phyloP scores from a whole-genome alignment of 2,329 filamentous ascomycete species.

The Aspergillus puulaauensis region DNA sequence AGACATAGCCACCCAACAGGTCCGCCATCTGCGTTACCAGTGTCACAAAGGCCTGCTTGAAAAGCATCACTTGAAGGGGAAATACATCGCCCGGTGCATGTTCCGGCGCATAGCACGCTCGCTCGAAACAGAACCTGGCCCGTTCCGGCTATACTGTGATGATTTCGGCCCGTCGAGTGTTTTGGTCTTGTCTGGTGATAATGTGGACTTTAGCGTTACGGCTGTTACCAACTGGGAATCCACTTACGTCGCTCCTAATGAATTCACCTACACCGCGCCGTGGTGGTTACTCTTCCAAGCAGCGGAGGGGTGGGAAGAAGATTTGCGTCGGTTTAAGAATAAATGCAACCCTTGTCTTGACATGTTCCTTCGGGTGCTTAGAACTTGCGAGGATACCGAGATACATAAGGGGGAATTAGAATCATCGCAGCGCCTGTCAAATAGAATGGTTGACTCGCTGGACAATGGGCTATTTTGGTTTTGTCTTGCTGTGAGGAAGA shows the following conservation, averaged over 20 bases:
- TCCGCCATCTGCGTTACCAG: background rate
- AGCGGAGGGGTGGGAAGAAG: background rate
- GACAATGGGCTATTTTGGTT: slow-evolving; percentile 3
- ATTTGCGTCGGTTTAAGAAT: background rate
- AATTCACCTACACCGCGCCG: slow-evolving; percentile 2
- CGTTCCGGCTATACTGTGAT: no score
- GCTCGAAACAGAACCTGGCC: no score
- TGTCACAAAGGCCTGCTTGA: background rate
- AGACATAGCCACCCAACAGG: background rate
- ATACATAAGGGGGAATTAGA: background rate
- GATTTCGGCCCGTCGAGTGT: no score
- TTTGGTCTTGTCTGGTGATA: no score
- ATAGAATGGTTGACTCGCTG: background rate
- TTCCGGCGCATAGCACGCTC: no score
- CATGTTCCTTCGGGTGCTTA: background rate
- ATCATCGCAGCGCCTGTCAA: background rate
- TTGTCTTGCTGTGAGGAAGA: background rate
- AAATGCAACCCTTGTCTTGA: background rate
- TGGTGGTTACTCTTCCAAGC: slow-evolving; percentile 1
- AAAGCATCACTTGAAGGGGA: no score
- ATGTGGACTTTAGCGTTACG: background rate
- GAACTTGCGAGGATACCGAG: background rate
- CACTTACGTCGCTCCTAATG: background rate
- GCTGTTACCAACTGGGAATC: background rate
- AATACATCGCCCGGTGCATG: no score